Evolutionary conservation across 768 basidiomycete species (phyloP), one percentile per base, ranked within the genome.

Genomic region (Lactifluus pinguis): DNA sequence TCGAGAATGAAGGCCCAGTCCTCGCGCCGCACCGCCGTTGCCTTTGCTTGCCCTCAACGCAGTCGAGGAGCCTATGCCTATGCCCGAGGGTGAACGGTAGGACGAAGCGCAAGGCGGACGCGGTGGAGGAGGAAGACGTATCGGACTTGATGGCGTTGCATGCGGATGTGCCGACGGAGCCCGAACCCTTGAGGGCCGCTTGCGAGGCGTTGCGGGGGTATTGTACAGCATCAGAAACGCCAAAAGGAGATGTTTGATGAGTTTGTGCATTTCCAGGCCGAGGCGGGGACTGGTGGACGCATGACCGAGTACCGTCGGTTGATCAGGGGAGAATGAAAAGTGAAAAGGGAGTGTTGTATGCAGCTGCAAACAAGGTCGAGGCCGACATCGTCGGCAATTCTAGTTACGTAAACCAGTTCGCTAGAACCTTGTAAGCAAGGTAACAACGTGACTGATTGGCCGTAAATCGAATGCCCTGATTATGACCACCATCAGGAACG

Each of bases 231-330:
- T 68, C 76, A 84, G 62, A 83, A 82, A 69, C 82, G 86, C 65
- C 81, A 93, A 69, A 82, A 83, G 66, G 78, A 77, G 13, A 76
- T 83, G 61, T 92, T 97, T 66, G 85, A 87, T 52, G 82, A 83
- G 60, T 77, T 91, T 65, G 89, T 89, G 11, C 80, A 78, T 34
- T 86, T 89, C 73, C 89, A 94, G 70, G 87, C 91, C 19, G 92
- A 95, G 72, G 86, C 89, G 0, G 95, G 95, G 5, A 97, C 94
- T 0, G 85, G 87, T 34, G 91, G 89, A 44, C 79, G 86, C 63
- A 95, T 98, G 85, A 79, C 81, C 5, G 89, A 95, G 65, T 99
- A 98, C 71, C 77, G 94, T 66, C 79, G 86, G 63, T 72, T 99
- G 54, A 94, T 99, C 67, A n/a, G n/a, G n/a, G n/a, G n/a, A n/a